A percentile compares a stretch with the other conserved stretches of the same genome.
Conservation (phyloP, 345 rosid genomes). For the Dovyalis caffra region DNA sequence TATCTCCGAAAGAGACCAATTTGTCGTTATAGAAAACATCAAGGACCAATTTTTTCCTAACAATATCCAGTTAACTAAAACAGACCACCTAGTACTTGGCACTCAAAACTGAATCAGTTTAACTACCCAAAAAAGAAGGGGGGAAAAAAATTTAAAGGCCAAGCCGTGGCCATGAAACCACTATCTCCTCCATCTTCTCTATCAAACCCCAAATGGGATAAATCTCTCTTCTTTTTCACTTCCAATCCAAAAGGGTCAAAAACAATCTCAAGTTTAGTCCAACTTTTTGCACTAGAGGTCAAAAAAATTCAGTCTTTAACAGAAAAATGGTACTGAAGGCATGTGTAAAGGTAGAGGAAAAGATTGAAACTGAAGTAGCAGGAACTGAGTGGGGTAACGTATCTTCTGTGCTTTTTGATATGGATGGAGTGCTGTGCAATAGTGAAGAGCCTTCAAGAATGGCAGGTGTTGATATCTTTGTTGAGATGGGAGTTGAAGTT, state of each 20-base stretch:
- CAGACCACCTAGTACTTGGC: conserved; percentile 25
- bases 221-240: conserved; percentile 27
- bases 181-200: conserved; percentile 39
- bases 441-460: conserved; percentile 88
- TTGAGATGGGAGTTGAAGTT: conserved; percentile 84
- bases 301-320: conserved; percentile 6
- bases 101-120: conserved; percentile 13
- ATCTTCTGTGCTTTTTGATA: conserved; percentile 85
- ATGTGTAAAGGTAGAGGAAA: conserved; percentile 45
- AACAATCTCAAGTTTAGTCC: conserved; percentile 28
- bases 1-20: not conserved
- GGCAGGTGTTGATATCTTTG: conserved; percentile 83
- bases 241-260: conserved; percentile 23
- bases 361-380: conserved; percentile 16
- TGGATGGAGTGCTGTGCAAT: conserved; percentile 91
- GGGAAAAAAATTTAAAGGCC: not conserved
- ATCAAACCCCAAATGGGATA: conserved; percentile 23
- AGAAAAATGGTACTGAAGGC: conserved; percentile 40
- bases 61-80: not conserved
- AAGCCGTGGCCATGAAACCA: conserved; percentile 40
- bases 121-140: not conserved
- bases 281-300: conserved; percentile 24
- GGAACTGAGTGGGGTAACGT: conserved; percentile 71
- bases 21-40: not conserved
- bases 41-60: conserved; percentile 21